These are phyloP conservation scores for Sporobolomyces pararoseus DNA, from an alignment of 768 basidiomycete species.

Conservation along the genomic window DNA sequence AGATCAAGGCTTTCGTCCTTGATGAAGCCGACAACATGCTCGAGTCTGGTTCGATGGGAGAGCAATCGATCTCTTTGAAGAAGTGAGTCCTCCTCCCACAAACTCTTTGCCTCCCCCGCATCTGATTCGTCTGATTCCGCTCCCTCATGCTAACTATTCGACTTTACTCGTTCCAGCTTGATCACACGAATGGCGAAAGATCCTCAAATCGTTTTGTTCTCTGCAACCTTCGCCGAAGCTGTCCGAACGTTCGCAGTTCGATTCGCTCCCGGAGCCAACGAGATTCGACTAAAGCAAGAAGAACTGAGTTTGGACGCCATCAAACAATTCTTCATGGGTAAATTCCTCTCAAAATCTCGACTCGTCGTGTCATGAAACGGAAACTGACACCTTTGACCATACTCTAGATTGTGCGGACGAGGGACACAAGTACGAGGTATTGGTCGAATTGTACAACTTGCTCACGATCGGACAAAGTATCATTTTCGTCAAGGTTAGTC, in stretches of 20 bases:
- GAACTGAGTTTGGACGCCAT: conserved; percentile 92
- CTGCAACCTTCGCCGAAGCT: conserved; percentile 92
- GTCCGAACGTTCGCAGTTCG: conserved; percentile 86
- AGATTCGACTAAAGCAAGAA: conserved; percentile 89
- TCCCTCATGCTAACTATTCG: no score
- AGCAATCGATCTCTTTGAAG: conserved; percentile 88
- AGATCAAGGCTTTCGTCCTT: conserved; percentile 86
- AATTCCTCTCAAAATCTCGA: background rate
- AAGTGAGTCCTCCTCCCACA: conserved; percentile 60
- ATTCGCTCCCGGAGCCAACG: conserved; percentile 91
- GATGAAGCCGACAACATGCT: conserved; percentile 99
- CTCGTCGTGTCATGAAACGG: no score
- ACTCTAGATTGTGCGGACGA: conserved; percentile 68
- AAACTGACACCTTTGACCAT: no score
- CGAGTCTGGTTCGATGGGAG: conserved; percentile 78
- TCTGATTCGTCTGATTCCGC: conserved; percentile 1
- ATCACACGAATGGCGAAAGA: conserved; percentile 42
- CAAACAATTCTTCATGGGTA: conserved; percentile 89
- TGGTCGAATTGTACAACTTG: conserved; percentile 81
- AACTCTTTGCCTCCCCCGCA: conserved; percentile 52
- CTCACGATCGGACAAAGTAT: conserved; percentile 97
- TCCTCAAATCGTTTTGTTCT: conserved; percentile 87
- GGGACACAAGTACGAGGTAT: conserved; percentile 90
- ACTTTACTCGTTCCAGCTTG: conserved; percentile 43
- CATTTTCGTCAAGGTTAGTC: conserved; percentile 84